Conservation (phyloP, 2,329 filamentous ascomycete genomes). For the Botrytis medusae region DNA sequence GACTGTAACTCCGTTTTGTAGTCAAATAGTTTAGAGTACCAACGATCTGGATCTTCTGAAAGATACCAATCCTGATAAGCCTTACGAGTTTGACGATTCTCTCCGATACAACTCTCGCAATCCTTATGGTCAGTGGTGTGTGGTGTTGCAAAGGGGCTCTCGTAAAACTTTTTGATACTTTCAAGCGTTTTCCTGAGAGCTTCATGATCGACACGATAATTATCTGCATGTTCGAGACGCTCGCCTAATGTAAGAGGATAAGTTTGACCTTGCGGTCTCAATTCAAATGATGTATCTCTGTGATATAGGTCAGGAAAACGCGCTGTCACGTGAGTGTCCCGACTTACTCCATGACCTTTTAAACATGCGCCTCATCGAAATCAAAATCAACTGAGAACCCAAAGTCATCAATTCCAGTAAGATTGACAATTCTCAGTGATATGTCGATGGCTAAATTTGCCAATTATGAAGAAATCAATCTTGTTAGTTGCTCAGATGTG, state of each 20-base stretch:
- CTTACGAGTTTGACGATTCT: constrained; percentile 31
- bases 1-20: constrained; percentile 30
- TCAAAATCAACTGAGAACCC: background rate
- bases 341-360: constrained; percentile 21
- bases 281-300: constrained; percentile 16
- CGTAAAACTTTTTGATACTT: constrained; percentile 27
- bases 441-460: background rate
- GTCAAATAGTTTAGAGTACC: constrained; percentile 27
- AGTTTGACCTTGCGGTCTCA: constrained; percentile 15
- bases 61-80: constrained; percentile 38
- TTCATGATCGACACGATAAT: constrained; percentile 30
- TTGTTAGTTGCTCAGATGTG: background rate
- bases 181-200: constrained; percentile 25
- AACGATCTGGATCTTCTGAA: constrained; percentile 29
- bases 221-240: constrained; percentile 31
- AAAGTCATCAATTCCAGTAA: background rate
- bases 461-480: background rate
- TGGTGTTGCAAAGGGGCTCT: constrained; percentile 24
- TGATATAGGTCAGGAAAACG: constrained; percentile 1
- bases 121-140: constrained; percentile 31
- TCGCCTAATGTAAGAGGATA: constrained; percentile 34
- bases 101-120: constrained; percentile 32
- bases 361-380: background rate
- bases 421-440: background rate
- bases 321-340: constrained; percentile 2